phyloP scores from a whole-genome alignment of 352 stramenopile species.

The Globisporangium nunn region DNA sequence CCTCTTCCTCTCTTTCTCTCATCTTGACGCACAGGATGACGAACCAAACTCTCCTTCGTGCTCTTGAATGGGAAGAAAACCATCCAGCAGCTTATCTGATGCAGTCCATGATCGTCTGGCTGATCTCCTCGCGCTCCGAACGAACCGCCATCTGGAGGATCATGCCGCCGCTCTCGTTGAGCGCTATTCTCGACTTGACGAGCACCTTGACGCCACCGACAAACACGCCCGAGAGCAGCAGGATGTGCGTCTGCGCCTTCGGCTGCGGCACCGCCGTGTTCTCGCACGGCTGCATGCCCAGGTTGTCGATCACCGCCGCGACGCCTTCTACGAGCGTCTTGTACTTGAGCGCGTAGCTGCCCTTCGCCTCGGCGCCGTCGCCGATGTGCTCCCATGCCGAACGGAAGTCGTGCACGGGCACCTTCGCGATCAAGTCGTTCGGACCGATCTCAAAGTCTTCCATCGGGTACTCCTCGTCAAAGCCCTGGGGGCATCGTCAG shows the following conservation, averaged over 20 bases:
- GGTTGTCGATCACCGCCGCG: constrained; percentile 93
- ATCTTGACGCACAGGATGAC: background rate
- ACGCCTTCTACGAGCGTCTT: constrained; percentile 95
- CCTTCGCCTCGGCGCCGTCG: constrained; percentile 92
- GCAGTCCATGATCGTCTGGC: constrained; percentile 95
- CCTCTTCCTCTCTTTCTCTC: background rate
- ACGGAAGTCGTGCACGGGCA: constrained; percentile 94
- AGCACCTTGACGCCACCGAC: constrained; percentile 92
- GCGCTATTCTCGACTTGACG: constrained; percentile 93
- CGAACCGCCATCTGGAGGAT: constrained; percentile 95
- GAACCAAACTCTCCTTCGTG: background rate
- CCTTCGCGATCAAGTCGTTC: constrained; percentile 97
- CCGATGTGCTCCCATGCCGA: constrained; percentile 94
- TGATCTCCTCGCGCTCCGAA: constrained; percentile 92
- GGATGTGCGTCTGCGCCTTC: constrained; percentile 93
- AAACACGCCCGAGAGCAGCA: constrained; percentile 96
- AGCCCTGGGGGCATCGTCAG: constrained; percentile 46
- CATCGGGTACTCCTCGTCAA: constrained; percentile 98
- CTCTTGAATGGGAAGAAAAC: background rate
- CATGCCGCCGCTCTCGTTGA: constrained; percentile 89
- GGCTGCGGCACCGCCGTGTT: constrained; percentile 86
- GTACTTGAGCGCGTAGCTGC: constrained; percentile 96
- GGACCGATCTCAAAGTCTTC: constrained; percentile 95
- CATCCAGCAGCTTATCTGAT: constrained; percentile 77
- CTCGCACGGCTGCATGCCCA: constrained; percentile 97